Percentiles rank a stretch among this genome's conserved stretches.
Evolutionary conservation across 257 asterid species (phyloP).

Genomic region (Fraxinus americana): DNA sequence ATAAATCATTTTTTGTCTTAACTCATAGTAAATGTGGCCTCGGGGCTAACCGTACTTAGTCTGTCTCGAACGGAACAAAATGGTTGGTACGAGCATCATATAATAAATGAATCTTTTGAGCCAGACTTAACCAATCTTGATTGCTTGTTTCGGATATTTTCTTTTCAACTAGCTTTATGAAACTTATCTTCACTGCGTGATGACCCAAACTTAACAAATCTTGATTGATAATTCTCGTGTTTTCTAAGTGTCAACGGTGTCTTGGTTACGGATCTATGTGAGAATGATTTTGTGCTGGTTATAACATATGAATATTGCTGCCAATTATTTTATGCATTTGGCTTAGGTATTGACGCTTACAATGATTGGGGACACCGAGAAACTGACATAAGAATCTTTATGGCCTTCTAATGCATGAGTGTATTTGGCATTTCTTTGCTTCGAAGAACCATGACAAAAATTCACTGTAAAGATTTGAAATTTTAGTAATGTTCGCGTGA

Average conservation of each 20-base stretch:
- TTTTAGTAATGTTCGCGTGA: too few relatives aligned
- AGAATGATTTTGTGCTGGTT: not conserved
- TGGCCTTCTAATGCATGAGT: too few relatives aligned
- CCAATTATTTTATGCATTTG: not conserved
- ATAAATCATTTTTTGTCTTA: too few relatives aligned
- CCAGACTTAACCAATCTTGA: not conserved
- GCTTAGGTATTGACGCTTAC: not conserved
- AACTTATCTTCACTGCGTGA: not conserved
- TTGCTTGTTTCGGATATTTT: not conserved
- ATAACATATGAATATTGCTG: not conserved
- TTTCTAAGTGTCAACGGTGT: not conserved
- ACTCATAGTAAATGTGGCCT: not conserved
- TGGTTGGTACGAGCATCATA: not conserved
- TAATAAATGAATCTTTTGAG: not conserved
- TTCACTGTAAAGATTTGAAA: too few relatives aligned
- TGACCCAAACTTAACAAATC: not conserved
- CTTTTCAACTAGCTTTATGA: not conserved
- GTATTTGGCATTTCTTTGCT: too few relatives aligned
- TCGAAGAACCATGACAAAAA: too few relatives aligned
- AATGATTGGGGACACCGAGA: not conserved
- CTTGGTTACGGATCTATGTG: not conserved
- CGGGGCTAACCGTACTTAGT: not conserved
- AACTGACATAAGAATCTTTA: not conserved
- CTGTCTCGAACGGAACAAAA: too few relatives aligned
- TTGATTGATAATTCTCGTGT: too few relatives aligned